These are phyloP conservation scores for Reticulascus tulasneorum DNA, from an alignment of 2,329 filamentous ascomycete species.

Conservation along the genomic window DNA sequence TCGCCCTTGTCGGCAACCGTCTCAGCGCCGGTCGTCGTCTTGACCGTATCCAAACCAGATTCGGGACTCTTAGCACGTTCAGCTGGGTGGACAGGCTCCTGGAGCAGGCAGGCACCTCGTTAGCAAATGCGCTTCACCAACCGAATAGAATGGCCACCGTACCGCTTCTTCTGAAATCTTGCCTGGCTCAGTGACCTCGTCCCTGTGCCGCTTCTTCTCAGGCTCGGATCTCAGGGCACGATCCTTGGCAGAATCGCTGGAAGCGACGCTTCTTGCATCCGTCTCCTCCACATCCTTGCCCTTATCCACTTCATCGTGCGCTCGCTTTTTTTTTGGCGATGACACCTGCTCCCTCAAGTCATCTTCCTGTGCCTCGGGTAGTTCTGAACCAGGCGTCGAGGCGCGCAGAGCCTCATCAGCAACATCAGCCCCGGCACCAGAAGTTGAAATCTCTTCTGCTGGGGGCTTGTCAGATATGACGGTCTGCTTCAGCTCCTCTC, in stretches of 20 bases:
- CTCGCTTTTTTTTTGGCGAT: constrained; percentile 65
- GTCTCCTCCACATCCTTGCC: constrained; percentile 37
- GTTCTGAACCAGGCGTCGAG: too few relatives aligned
- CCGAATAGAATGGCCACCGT: too few relatives aligned
- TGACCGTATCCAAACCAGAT: too few relatives aligned
- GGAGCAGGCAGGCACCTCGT: too few relatives aligned
- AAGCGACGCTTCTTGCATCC: constrained; percentile 37
- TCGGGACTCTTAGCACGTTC: too few relatives aligned
- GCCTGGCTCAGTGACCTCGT: constrained; percentile 36
- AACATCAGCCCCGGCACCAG: too few relatives aligned
- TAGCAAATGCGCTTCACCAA: too few relatives aligned
- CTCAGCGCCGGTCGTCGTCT: constrained; percentile 20
- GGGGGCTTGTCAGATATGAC: constrained; percentile 51
- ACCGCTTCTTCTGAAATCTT: constrained; percentile 20
- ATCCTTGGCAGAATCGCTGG: constrained; percentile 43
- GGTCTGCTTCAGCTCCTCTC: constrained; percentile 62
- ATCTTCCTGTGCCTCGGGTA: constrained; percentile 27
- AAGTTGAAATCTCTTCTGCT: too few relatives aligned
- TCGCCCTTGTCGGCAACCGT: constrained; percentile 15
- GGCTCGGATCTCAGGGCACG: constrained; percentile 48
- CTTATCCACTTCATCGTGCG: constrained; percentile 55
- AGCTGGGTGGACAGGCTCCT: too few relatives aligned
- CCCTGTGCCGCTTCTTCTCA: constrained; percentile 62
- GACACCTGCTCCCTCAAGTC: constrained; percentile 46
- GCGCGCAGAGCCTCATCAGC: too few relatives aligned